These are phyloP conservation scores for Leptographium radiaticola DNA, from an alignment of 2,329 filamentous ascomycete genomes.

Conservation along the genomic window DNA sequence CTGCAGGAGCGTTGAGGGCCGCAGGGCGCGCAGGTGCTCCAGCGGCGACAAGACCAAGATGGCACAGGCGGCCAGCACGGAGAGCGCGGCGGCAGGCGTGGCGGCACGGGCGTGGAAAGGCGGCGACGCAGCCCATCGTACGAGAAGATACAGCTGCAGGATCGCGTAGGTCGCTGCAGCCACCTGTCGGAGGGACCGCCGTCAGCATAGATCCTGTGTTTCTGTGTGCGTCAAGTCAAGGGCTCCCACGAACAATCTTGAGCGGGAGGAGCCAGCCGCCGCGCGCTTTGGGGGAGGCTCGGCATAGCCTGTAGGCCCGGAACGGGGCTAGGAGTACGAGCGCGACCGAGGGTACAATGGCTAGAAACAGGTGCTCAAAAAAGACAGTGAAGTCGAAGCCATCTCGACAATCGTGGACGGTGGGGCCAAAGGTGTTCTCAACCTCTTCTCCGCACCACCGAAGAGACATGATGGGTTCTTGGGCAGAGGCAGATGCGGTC, in stretches of 20 bases:
- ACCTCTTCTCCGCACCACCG: neutral
- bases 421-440: neutral
- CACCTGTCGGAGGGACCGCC: conserved; percentile 6
- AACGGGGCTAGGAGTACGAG: conserved; percentile 19
- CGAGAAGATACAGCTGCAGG: conserved; percentile 20
- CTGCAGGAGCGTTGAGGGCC: conserved; percentile 20
- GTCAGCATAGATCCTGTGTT: neutral
- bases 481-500: neutral
- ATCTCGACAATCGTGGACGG: conserved; percentile 1
- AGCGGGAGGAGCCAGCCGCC: conserved; percentile 13
- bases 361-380: conserved; percentile 26
- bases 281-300: conserved; percentile 14
- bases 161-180: conserved; percentile 15
- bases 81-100: conserved; percentile 19
- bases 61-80: conserved; percentile 19
- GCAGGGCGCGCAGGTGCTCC: conserved; percentile 20
- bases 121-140: conserved; percentile 18
- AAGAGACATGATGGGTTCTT: neutral
- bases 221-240: neutral
- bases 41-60: conserved; percentile 19
- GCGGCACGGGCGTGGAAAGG: conserved; percentile 15
- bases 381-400: conserved; percentile 34
- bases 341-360: conserved; percentile 17
- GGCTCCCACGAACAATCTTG: conserved; percentile 16
- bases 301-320: conserved; percentile 17